phyloP scores from a whole-genome alignment of 306 rosid genomes.

The Ochetophila trinervis region DNA sequence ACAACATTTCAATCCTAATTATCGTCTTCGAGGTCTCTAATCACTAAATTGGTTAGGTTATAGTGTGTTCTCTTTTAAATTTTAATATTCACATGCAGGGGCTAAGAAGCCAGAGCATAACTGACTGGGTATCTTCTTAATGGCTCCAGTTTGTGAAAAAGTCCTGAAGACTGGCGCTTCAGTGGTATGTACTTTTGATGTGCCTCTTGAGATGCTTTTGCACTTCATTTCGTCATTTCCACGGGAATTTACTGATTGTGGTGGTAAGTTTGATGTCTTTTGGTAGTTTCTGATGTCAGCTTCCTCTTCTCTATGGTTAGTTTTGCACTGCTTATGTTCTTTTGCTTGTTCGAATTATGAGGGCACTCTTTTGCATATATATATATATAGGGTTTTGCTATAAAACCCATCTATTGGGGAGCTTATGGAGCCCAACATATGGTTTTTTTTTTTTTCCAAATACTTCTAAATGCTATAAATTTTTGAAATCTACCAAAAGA shows the following conservation, averaged over 20 bases:
- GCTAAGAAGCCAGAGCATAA: slow-evolving; percentile 14
- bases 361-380: background rate
- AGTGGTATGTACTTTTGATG: slow-evolving; percentile 62
- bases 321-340: background rate
- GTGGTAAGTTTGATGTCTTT: slow-evolving; percentile 52
- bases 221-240: slow-evolving; percentile 84
- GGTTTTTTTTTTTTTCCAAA: too few relatives aligned
- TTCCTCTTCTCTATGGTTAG: slow-evolving; percentile 1
- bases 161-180: slow-evolving; percentile 69
- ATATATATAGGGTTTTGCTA: too few relatives aligned
- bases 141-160: slow-evolving; percentile 73
- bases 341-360: background rate
- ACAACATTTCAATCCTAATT: slow-evolving; percentile 93
- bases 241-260: slow-evolving; percentile 68
- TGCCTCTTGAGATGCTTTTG: slow-evolving; percentile 64
- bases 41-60: slow-evolving; percentile 39
- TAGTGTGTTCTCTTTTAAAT: slow-evolving; percentile 21
- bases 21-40: slow-evolving; percentile 75
- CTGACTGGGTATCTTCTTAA: slow-evolving; percentile 26
- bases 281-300: slow-evolving; percentile 12
- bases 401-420: too few relatives aligned
- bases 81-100: slow-evolving; percentile 19
- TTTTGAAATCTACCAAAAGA: too few relatives aligned
- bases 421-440: too few relatives aligned
- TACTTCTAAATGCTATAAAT: too few relatives aligned